Base-by-base conservation (phyloP, 345 rosid genomes). In the Geranium rotundifolium region DNA sequence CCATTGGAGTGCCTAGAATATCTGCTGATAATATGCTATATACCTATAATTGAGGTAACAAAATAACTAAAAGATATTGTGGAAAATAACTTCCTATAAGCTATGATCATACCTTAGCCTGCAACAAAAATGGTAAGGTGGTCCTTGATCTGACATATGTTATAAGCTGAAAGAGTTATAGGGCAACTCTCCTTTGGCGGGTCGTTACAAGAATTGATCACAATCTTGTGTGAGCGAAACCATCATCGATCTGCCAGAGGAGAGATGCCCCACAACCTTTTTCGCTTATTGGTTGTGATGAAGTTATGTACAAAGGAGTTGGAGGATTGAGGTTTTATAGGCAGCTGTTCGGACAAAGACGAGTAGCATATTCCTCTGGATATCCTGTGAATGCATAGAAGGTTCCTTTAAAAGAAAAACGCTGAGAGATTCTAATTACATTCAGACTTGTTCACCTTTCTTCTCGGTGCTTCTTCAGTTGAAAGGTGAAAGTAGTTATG, bases 141-240 rank as follows among this genome's bases (percentile, higher is more conserved):
- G 52, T 46, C 13, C 16, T 46, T 46, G 52, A 46, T 4, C 5
- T 7, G 52, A 4, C 41, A 10, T 12, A 46, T 46, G 12, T 46
- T 58, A 23, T 74, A 83, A 86, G 85, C 77, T 56, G 80, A 79
- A 77, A 67, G 69, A 81, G 95, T 83, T 65, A 54, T 59, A 82
- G 96, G 91, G 95, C 91, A 89, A 89, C 96, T 86, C 96, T 89
- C 89, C 96, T 86, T 89, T 86, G 91, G 96, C 89, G 54, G 76
- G 71, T 72, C 71, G 67, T 59, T 0, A 29, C 64, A 54, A 15
- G 61, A 56, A 19, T 31, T 12, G 56, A 13, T 7, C 34, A 19
- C 12, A 20, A 61, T 1, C n/a, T 2, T 58, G 61, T 58, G 39
- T 29, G 3, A 39, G 0, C 50, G 27, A 46, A 23, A 54, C 14